Base-by-base conservation (phyloP, 495 filamentous ascomycete genomes). In the Friedmanniomyces simplex region DNA sequence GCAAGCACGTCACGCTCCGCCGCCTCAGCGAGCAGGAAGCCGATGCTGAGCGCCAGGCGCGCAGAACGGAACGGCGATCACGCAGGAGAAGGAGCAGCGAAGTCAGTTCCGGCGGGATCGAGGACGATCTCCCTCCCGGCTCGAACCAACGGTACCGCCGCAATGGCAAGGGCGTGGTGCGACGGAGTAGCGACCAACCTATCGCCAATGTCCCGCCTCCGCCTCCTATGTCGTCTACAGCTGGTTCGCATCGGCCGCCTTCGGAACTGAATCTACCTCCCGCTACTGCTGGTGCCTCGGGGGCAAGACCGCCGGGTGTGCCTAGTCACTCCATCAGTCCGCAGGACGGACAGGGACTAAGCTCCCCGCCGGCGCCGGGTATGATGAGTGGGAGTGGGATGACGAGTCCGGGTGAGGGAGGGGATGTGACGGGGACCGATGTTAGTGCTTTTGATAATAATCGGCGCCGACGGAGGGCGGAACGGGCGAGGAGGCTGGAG, bases 21-120 rank as follows among this genome's bases (percentile, higher is more conserved):
- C 77, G 86, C 26, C 71, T 96, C 13, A 88, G 84, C 8, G 88
- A 91, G 60, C 81, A 89, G 67, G 89, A 95, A 77, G 84, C 85
- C 2, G 83, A 81, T 12, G 79, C 79, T 13, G 77, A 75, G 45
- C 77, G 82, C 41, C 78, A 80, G 58, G 74, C 76, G 13, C 72
- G 79, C 42, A 73, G 80, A 10, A 63, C 72, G 50, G 75, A 75
- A 53, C 71, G 71, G 8, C 41, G 52, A 0, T 36, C 34, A 5
- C 57, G 58, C 1, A 21, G 62, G 45, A 49, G 63, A 4, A 50
- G 67, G 18, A 51, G 46, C 21, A 57, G 45, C 36, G 67, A 62
- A 37, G 26, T 67, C 32, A 72, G 65, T 56, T 68, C 65, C 12
- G 52, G 57, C 12, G 60, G 58, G 42, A 58, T 62, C 13, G 64